Base-by-base conservation (phyloP, 1,139 yeast genomes). In the Yamadazyma blattariae region DNA sequence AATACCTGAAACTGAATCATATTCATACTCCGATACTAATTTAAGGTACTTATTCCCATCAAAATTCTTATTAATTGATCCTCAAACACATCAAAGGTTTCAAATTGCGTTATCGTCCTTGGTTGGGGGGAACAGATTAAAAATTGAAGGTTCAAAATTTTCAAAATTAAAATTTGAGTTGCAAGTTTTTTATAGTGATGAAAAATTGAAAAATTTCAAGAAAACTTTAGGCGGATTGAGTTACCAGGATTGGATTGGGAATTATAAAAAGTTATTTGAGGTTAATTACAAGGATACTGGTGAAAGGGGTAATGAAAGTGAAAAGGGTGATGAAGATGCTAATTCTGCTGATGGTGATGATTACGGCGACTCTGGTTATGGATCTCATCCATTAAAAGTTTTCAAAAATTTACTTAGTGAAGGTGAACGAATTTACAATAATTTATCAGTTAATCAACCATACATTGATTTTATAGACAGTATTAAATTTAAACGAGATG, bases 181-280 rank as follows among this genome's bases (percentile, higher is more conserved):
- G 30, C 77, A 77, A 35, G 45, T 66, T 1, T 67, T 59, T 37
- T 65, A 67, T 38, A 62, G 78, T 0, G 87, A 81, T 53, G 82
- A 78, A 3, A 68, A 67, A 34, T 57, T 83, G 31, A 57, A 55
- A 29, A 45, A 50, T 2, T 59, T 65, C 29, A 56, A 61, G 10
- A 62, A 60, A 29, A 49, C 59, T 3, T 50, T 77, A 29, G 51
- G 51, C 13, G 54, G 57, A 4, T 66, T 67, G 34, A 62, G 77
- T 5, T 1, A 23, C 25, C 14, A 23, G 14, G 14, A 23, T 12
- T 23, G 18, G 13, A 12, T 27, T 17, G n/a, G 5, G 6, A 17
- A 17, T 11, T 11, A 27, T 16, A 11, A 9, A 21, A 11, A 17
- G 19, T 17, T 17, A 17, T 17, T 17, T 17, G 7, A 7, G 5